These are phyloP conservation scores for Xylariaceae sp. DNA, from an alignment of 2,329 filamentous ascomycete genomes.

Conservation along the genomic window DNA sequence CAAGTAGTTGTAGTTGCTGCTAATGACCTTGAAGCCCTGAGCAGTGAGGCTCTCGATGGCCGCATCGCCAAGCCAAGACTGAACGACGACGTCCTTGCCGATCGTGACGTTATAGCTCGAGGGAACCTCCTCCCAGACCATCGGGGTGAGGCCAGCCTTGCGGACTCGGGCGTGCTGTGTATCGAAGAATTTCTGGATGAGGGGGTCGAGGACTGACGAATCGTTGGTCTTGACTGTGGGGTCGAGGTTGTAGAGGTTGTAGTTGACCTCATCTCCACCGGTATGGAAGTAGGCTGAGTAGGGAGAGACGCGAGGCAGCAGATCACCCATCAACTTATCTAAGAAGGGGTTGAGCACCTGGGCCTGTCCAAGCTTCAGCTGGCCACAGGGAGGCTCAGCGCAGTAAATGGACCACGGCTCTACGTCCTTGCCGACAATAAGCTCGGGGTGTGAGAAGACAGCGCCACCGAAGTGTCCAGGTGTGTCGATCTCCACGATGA, in stretches of 20 bases:
- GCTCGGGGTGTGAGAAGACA: constrained; percentile 62
- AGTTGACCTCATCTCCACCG: constrained; percentile 83
- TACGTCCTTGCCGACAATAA: constrained; percentile 62
- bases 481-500: constrained; percentile 76
- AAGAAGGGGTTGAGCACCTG: constrained; percentile 71
- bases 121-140: constrained; percentile 88
- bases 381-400: constrained; percentile 61
- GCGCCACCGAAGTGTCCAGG: constrained; percentile 74
- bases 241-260: constrained; percentile 70
- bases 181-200: constrained; percentile 75
- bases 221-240: constrained; percentile 66
- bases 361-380: constrained; percentile 71
- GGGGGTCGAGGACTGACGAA: constrained; percentile 60
- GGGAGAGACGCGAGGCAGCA: constrained; percentile 66
- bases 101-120: constrained; percentile 73
- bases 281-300: constrained; percentile 78
- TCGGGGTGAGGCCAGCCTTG: constrained; percentile 60
- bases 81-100: constrained; percentile 67
- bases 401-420: constrained; percentile 57
- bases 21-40: constrained; percentile 66
- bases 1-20: constrained; percentile 75
- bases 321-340: constrained; percentile 66
- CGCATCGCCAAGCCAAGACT: constrained; percentile 68
- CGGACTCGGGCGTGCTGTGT: constrained; percentile 63
- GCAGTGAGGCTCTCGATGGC: constrained; percentile 58